These are phyloP conservation scores for Fusarium keratoplasticum DNA, from an alignment of 2,329 filamentous ascomycete species.

Conservation along the genomic window DNA sequence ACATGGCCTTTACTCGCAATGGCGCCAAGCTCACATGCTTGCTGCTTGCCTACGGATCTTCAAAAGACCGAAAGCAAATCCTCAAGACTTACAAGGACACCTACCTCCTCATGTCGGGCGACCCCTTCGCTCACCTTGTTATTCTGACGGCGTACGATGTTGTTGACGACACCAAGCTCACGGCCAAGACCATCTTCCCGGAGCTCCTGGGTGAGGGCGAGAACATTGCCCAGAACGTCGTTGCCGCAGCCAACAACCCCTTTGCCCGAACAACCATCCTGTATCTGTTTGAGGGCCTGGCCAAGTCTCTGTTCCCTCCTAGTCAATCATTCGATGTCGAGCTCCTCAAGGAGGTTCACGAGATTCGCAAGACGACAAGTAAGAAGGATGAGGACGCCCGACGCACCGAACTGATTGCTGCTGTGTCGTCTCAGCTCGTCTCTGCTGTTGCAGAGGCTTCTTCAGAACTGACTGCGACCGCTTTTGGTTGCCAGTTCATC, in stretches of 20 bases:
- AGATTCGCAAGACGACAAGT: constrained; percentile 83
- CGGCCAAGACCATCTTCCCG: constrained; percentile 84
- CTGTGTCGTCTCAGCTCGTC: constrained; percentile 80
- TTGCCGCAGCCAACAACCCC: constrained; percentile 73
- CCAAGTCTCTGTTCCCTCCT: constrained; percentile 69
- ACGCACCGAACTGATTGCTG: constrained; percentile 79
- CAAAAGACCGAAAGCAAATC: constrained; percentile 93
- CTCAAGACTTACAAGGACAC: constrained; percentile 92
- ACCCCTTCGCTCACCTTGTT: constrained; percentile 81
- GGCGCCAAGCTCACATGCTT: constrained; percentile 86
- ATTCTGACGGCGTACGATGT: constrained; percentile 90
- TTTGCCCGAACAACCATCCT: constrained; percentile 76
- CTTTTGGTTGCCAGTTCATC: constrained; percentile 89
- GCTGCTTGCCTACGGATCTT: constrained; percentile 83
- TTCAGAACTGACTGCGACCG: constrained; percentile 75
- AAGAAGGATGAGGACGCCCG: constrained; percentile 89
- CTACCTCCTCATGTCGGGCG: constrained; percentile 84
- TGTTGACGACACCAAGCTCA: constrained; percentile 93
- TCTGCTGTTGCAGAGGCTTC: constrained; percentile 77
- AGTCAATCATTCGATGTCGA: constrained; percentile 75
- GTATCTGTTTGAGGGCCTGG: constrained; percentile 81
- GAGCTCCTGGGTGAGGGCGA: constrained; percentile 84
- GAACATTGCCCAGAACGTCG: constrained; percentile 71
- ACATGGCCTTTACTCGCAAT: constrained; percentile 93
- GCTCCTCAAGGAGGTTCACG: constrained; percentile 80